phyloP scores from a whole-genome alignment of 2,329 filamentous ascomycete species.

The Beauveria varroae region DNA sequence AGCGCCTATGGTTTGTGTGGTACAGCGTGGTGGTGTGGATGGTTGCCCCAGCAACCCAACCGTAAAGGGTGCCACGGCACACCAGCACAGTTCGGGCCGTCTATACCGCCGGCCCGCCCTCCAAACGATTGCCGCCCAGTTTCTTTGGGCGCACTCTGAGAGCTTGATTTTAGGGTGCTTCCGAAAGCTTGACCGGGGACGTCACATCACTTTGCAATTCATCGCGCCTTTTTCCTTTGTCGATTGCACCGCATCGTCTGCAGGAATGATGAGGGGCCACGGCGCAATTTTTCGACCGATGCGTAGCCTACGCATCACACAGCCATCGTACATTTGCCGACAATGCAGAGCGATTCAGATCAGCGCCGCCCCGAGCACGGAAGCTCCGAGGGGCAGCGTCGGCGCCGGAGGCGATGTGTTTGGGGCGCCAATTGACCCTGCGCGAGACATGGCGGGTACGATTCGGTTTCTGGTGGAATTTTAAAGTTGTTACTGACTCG shows the following conservation, averaged over 20 bases:
- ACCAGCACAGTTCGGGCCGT: background rate
- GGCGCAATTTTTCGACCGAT: constrained; percentile 31
- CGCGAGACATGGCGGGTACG: constrained; percentile 45
- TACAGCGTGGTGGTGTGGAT: background rate
- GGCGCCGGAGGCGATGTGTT: constrained; percentile 46
- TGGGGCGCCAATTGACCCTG: constrained; percentile 36
- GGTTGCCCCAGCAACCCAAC: constrained; percentile 9
- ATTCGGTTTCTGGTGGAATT: background rate
- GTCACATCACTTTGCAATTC: background rate
- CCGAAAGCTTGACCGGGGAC: constrained; percentile 4
- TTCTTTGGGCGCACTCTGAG: background rate
- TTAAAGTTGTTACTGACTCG: background rate
- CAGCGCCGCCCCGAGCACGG: constrained; percentile 51
- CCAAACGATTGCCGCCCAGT: background rate
- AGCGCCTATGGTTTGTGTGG: constrained; percentile 1
- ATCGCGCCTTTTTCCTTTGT: background rate
- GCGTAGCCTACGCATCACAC: constrained; percentile 21
- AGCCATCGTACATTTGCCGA: constrained; percentile 37
- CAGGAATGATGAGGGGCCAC: constrained; percentile 31
- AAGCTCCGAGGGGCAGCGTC: constrained; percentile 33
- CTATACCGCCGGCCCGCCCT: constrained; percentile 7
- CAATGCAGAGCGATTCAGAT: constrained; percentile 57
- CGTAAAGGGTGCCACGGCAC: background rate
- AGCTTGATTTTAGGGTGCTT: constrained; percentile 4
- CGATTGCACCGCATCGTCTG: constrained; percentile 2